Conservation (phyloP, 1,284 basidiomycete species). For the Amylostereum areolatum region DNA sequence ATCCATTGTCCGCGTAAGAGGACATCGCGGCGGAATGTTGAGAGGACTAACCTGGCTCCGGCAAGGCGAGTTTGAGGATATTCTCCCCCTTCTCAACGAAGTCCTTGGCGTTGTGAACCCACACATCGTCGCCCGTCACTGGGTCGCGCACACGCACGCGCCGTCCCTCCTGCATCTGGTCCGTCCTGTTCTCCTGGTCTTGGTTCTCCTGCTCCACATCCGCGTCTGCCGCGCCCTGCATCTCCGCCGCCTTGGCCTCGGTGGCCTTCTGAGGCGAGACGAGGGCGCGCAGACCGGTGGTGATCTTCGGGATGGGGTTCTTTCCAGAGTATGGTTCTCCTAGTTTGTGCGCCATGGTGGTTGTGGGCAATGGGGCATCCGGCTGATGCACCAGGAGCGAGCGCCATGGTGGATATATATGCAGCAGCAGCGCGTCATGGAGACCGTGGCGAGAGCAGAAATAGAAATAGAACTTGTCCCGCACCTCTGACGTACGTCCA, state of each 20-base stretch:
- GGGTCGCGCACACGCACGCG: conserved; percentile 23
- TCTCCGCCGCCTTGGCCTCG: conserved; percentile 24
- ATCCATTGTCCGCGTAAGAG: neutral
- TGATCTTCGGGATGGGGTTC: conserved; percentile 25
- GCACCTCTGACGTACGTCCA: no score
- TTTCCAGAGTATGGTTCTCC: conserved; percentile 28
- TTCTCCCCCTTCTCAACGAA: conserved; percentile 22
- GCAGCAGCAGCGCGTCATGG: no score
- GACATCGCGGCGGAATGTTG: neutral
- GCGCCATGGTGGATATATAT: no score
- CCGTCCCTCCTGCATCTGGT: conserved; percentile 22
- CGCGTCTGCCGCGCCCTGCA: conserved; percentile 16
- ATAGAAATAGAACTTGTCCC: no score
- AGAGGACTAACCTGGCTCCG: conserved; percentile 21
- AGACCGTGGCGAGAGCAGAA: no score
- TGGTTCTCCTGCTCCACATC: conserved; percentile 16
- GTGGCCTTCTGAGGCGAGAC: conserved; percentile 23
- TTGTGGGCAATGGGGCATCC: no score
- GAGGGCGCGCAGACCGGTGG: conserved; percentile 24
- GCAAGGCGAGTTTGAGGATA: conserved; percentile 23
- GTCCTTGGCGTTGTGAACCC: conserved; percentile 24
- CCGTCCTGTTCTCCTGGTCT: conserved; percentile 21
- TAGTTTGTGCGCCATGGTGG: conserved; percentile 22
- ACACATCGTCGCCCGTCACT: conserved; percentile 25
- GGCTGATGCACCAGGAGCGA: no score